phyloP scores from a whole-genome alignment of 352 stramenopile genomes.

The Pythium sukuiense region DNA sequence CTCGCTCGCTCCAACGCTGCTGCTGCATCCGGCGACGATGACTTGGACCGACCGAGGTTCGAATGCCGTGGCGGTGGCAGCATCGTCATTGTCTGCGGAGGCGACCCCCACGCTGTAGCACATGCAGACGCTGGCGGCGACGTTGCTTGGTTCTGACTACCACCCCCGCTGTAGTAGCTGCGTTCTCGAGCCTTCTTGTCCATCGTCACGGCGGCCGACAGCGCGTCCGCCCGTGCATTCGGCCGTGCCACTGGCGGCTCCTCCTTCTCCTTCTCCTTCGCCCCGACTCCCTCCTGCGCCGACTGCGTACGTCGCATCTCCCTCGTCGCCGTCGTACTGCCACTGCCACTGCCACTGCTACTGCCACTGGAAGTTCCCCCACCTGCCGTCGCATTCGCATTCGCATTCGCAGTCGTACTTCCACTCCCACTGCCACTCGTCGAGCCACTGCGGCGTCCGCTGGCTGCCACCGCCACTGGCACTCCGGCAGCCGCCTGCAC shows the following conservation, averaged over 20 bases:
- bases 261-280: background rate
- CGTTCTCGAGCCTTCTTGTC: conserved; percentile 28
- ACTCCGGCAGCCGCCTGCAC: too few species aligned
- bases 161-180: conserved; percentile 13
- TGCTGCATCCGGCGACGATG: conserved; percentile 14
- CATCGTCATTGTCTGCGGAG: background rate
- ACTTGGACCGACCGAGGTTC: conserved; percentile 12
- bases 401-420: too few species aligned
- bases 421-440: too few species aligned
- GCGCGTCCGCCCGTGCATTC: conserved; percentile 21
- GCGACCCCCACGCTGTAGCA: conserved; percentile 10
- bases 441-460: background rate
- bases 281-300: conserved; percentile 3
- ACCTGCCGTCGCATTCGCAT: too few species aligned
- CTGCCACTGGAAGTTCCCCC: too few species aligned
- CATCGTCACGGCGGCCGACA: conserved; percentile 27
- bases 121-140: conserved; percentile 8
- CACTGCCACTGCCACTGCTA: too few species aligned
- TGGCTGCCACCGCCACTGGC: background rate
- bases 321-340: background rate
- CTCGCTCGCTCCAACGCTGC: conserved; percentile 30
- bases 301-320: conserved; percentile 25
- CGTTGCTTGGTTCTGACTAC: background rate
- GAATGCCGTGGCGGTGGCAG: background rate
- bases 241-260: conserved; percentile 14